A percentile compares a stretch with the other conserved stretches of the same genome.
phyloP scores from a whole-genome alignment of 768 basidiomycete species.

The Rhizopogon vinicolor region DNA sequence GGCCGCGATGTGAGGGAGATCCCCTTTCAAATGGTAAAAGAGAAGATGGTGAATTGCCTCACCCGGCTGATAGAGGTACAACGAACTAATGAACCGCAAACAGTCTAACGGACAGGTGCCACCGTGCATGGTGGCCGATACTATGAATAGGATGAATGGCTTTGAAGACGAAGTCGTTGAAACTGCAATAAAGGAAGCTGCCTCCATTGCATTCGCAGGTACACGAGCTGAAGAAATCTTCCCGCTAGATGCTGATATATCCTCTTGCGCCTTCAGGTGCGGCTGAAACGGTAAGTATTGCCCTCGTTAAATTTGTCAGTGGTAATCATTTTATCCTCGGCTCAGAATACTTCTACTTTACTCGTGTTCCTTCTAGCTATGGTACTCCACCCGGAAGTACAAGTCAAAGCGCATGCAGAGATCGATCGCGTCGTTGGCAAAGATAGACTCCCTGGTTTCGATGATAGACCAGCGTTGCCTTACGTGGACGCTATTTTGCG shows the following conservation, averaged over 20 bases:
- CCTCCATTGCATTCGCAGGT: constrained; percentile 14
- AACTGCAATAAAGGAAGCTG: constrained; percentile 4
- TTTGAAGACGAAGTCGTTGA: too few relatives aligned
- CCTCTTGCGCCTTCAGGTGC: constrained; percentile 7
- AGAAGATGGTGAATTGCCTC: constrained; percentile 17
- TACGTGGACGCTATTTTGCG: constrained; percentile 3
- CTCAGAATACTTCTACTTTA: constrained; percentile 7
- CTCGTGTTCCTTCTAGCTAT: constrained; percentile 2
- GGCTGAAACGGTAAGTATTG: constrained; percentile 12
- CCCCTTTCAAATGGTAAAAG: constrained; percentile 26
- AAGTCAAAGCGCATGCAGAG: not conserved
- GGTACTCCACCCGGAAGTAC: not conserved
- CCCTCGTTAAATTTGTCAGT: too few relatives aligned
- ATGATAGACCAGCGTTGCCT: not conserved
- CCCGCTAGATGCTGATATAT: not conserved
- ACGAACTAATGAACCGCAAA: too few relatives aligned
- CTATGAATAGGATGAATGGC: too few relatives aligned
- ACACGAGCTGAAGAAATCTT: not conserved
- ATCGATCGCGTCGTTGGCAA: constrained; percentile 3
- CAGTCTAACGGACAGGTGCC: too few relatives aligned
- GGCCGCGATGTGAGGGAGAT: constrained; percentile 17
- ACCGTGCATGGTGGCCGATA: too few relatives aligned
- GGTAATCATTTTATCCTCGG: not conserved
- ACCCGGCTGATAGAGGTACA: not conserved
- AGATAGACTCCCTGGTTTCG: constrained; percentile 4